Base-by-base conservation (phyloP, 768 basidiomycete species). In the Postia placenta region DNA sequence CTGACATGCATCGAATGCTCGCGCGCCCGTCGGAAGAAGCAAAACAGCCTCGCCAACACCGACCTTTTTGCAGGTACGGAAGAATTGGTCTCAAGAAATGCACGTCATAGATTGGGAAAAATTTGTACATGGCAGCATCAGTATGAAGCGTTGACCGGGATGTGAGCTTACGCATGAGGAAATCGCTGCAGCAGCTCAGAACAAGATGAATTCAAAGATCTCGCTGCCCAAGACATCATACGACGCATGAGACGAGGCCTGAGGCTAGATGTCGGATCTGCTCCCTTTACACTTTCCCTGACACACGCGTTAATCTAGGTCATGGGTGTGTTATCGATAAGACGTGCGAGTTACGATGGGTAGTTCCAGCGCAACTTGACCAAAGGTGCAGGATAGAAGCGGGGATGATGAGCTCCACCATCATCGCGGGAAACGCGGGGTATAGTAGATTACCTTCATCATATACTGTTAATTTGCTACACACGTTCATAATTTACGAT, bases 301-400 rank as follows among this genome's bases (percentile, higher is more conserved):
- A 33, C 30, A 65, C 14, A 63, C 70, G 5, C 15, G 3, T 43
- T 22, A 23, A 2, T 39, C 11, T 39, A 72, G 69, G 49, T 45
- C 19, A 57, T 74, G 22, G 58, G 58, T 0, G 66, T 69, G 0
- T 71, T 67, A 66, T 66, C 64, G 0, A 62, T 72, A 67, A 67
- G 72, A 48, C 74, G 72, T 43, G 59, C 72, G 15, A 69, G 62
- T 2, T 74, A 74, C 40, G 69, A 74, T 41, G 54, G 55, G 4
- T 53, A 63, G 0, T 70, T 73, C 42, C 71, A 73, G 49, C 48
- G 50, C 7, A 15, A 33, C 30, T 15, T 33, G 7, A 33, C 15
- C 30, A 33, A 33, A 15, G 30, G 30, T 15, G 15, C 9, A 33
- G 9, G 30, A 33, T 15, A 33, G 15, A 15, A 15, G 30, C 30